Percentiles rank a stretch among this genome's conserved stretches.
Conservation (phyloP, 2,329 filamentous ascomycete species). For the Aschersonia sp. region DNA sequence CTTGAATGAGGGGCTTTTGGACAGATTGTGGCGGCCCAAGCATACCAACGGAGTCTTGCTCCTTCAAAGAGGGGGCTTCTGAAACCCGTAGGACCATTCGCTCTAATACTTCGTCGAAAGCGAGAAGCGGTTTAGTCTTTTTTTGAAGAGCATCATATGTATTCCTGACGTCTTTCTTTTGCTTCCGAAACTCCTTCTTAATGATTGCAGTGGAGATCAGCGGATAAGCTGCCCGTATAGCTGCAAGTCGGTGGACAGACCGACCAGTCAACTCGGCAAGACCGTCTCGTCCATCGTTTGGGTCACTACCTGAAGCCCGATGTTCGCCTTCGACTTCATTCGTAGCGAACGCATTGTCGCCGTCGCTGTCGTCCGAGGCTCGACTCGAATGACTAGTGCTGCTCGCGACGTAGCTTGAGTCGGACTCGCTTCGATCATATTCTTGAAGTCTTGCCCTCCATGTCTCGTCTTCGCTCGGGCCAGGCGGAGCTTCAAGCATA, state of each 20-base stretch:
- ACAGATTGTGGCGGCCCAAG: conserved; percentile 1
- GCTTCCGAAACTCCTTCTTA: conserved; percentile 19
- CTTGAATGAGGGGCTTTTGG: conserved; percentile 14
- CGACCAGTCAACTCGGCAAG: not conserved
- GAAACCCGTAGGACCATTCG: conserved; percentile 9
- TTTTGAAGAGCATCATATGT: conserved; percentile 22
- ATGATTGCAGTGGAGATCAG: conserved; percentile 18
- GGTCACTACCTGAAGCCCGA: not conserved
- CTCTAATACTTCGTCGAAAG: conserved; percentile 19
- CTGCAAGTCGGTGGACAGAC: not conserved
- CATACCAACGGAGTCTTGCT: not conserved
- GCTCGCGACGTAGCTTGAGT: not conserved
- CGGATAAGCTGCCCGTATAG: conserved; percentile 24
- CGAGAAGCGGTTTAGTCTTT: conserved; percentile 16
- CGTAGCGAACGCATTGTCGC: not conserved
- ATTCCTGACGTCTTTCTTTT: conserved; percentile 17
- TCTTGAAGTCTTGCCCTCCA: not conserved
- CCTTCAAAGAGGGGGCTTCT: conserved; percentile 1
- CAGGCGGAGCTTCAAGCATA: conserved; percentile 18
- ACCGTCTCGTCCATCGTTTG: not conserved
- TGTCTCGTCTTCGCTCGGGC: conserved; percentile 17
- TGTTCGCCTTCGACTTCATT: conserved; percentile 4
- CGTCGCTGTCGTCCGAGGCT: not conserved
- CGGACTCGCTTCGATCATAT: not conserved
- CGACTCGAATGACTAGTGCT: not conserved